phyloP scores from a whole-genome alignment of 257 asterid genomes.

The Primulina eburnea region DNA sequence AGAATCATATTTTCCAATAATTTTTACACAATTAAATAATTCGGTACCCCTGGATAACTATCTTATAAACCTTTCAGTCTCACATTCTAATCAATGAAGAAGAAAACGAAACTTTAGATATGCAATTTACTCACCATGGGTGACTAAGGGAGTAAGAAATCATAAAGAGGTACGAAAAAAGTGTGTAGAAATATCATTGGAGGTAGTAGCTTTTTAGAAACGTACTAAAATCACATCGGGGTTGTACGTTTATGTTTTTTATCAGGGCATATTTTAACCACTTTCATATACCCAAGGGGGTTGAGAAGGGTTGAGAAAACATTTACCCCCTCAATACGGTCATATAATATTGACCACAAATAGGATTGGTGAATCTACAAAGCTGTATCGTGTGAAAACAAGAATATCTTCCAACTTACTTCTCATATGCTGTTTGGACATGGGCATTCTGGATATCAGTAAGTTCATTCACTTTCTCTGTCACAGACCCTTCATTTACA shows the following conservation, averaged over 20 bases:
- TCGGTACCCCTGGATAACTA: not conserved
- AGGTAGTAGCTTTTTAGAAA: not conserved
- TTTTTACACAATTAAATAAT: not conserved
- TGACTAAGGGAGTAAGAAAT: not conserved
- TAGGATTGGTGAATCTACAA: conserved; percentile 12
- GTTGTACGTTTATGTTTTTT: not conserved
- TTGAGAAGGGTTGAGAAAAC: not conserved
- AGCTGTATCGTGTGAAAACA: not conserved
- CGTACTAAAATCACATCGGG: too few species aligned
- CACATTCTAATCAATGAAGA: not conserved
- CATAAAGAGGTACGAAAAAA: not conserved
- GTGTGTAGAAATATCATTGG: not conserved
- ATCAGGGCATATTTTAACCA: not conserved
- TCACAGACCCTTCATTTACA: conserved; percentile 54
- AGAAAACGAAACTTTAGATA: not conserved
- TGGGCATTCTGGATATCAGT: conserved; percentile 61
- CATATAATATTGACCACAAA: conserved; percentile 1
- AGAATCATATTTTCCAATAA: not conserved
- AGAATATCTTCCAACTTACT: conserved; percentile 39
- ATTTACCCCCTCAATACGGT: conserved; percentile 10
- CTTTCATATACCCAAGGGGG: not conserved
- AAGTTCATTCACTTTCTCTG: conserved; percentile 67
- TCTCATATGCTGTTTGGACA: conserved; percentile 54
- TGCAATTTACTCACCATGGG: not conserved
- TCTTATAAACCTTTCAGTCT: not conserved